phyloP scores from a whole-genome alignment of 176 grass and related monocot genomes.

The Pontederia paniculata region DNA sequence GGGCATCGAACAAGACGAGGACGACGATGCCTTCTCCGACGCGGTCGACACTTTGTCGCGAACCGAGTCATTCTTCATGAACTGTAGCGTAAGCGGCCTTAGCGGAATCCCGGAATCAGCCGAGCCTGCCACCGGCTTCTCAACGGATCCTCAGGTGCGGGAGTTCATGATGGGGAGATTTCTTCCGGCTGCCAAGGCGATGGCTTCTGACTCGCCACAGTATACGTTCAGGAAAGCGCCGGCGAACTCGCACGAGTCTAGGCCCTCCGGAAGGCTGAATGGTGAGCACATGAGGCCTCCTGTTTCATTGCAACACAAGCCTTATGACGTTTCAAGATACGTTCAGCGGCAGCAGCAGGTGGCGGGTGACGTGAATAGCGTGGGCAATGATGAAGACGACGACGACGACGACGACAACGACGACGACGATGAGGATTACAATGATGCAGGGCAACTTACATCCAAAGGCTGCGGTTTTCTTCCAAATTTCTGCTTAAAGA shows the following conservation, averaged over 20 bases:
- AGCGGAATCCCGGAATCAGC: conserved; percentile 31
- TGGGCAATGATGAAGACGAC: conserved; percentile 9
- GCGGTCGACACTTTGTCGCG: conserved; percentile 76
- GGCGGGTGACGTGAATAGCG: neutral
- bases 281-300: conserved; percentile 21
- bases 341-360: too few species aligned
- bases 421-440: conserved; percentile 29
- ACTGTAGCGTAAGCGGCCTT: conserved; percentile 80
- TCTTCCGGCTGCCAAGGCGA: conserved; percentile 64
- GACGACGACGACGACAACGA: conserved; percentile 29
- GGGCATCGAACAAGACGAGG: conserved; percentile 21
- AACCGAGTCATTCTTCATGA: conserved; percentile 66
- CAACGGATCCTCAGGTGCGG: conserved; percentile 20
- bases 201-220: conserved; percentile 63
- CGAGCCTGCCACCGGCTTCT: neutral
- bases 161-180: conserved; percentile 89
- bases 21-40: conserved; percentile 62
- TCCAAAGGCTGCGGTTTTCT: conserved; percentile 79
- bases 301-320: conserved; percentile 55
- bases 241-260: neutral
- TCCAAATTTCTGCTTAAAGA: conserved; percentile 53
- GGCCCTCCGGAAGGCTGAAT: neutral
- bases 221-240: conserved; percentile 69
- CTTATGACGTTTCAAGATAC: conserved; percentile 45
- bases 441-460: conserved; percentile 31